These are phyloP conservation scores for Alectoria sarmentosa DNA, from an alignment of 495 filamentous ascomycete genomes.

Conservation along the genomic window DNA sequence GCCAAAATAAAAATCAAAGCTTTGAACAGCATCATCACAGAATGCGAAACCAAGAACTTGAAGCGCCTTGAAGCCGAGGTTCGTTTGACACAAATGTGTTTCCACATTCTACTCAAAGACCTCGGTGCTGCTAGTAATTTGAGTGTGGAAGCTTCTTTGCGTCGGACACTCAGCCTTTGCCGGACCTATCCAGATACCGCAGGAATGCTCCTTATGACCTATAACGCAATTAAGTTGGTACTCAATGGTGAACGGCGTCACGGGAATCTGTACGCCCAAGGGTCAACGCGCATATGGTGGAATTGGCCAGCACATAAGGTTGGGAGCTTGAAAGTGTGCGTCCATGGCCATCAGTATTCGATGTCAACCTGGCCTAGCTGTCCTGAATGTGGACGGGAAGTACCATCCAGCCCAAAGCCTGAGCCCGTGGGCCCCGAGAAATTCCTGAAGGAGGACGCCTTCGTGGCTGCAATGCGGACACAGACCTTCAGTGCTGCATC, in stretches of 20 bases:
- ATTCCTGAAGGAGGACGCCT: slow-evolving; percentile 19
- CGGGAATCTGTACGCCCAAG: slow-evolving; percentile 9
- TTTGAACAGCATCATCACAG: slow-evolving; percentile 11
- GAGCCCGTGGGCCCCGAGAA: background rate
- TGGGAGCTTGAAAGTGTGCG: slow-evolving; percentile 17
- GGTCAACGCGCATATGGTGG: slow-evolving; percentile 18
- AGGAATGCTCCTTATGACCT: slow-evolving; percentile 12
- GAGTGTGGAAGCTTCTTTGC: slow-evolving; percentile 9
- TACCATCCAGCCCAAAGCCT: background rate
- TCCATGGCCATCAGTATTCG: slow-evolving; percentile 24
- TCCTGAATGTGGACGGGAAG: slow-evolving; percentile 22
- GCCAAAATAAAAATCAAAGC: background rate
- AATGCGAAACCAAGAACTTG: slow-evolving; percentile 13
- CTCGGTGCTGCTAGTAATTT: slow-evolving; percentile 4
- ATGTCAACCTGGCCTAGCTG: slow-evolving; percentile 14
- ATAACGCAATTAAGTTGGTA: slow-evolving; percentile 5
- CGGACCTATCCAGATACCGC: slow-evolving; percentile 17
- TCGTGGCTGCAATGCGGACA: slow-evolving; percentile 16
- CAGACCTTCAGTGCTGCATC: background rate
- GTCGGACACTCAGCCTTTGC: slow-evolving; percentile 1
- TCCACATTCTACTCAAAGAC: slow-evolving; percentile 15
- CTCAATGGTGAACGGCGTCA: background rate
- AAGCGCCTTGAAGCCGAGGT: slow-evolving; percentile 24
- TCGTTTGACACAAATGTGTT: slow-evolving; percentile 15
- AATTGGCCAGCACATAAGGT: slow-evolving; percentile 16